These are phyloP conservation scores for Cunninghamia lanceolata DNA, from an alignment of 75 land plant species.

Conservation along the genomic window DNA sequence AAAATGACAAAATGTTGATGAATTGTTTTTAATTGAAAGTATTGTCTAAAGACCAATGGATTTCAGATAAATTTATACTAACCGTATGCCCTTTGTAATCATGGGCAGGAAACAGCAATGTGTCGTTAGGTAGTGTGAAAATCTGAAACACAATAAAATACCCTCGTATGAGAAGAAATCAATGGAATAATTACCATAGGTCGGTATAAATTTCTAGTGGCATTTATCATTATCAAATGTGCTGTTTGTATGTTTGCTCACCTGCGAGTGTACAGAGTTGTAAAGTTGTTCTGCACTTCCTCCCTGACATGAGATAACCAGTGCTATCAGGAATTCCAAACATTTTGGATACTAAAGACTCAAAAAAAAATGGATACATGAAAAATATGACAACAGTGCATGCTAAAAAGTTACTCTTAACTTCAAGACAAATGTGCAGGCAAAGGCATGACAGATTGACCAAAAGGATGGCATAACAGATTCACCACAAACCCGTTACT, in stretches of 20 bases:
- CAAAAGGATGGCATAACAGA: not conserved
- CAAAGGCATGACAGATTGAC: not conserved
- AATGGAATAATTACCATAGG: not conserved
- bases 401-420: not conserved
- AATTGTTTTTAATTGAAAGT: not conserved
- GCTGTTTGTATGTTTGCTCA: slow-evolving; percentile 8
- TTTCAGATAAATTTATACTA: slow-evolving; percentile 20
- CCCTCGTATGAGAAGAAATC: not conserved
- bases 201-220: not conserved
- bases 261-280: slow-evolving; percentile 95
- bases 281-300: slow-evolving; percentile 89
- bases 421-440: not conserved
- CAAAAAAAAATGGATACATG: not conserved
- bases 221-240: not conserved
- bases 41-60: not conserved
- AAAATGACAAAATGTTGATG: not conserved
- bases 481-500: not conserved
- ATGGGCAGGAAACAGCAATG: slow-evolving; percentile 90
- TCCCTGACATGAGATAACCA: slow-evolving; percentile 47
- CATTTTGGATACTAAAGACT: not conserved
- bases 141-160: slow-evolving; percentile 45
- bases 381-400: not conserved
- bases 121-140: slow-evolving; percentile 83
- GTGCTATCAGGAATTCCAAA: not conserved
- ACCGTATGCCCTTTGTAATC: slow-evolving; percentile 94